A percentile compares a stretch with the other conserved stretches of the same genome.
These are phyloP conservation scores for Porpolomopsis calyptriformis DNA, from an alignment of 768 basidiomycete species.

Conservation along the genomic window DNA sequence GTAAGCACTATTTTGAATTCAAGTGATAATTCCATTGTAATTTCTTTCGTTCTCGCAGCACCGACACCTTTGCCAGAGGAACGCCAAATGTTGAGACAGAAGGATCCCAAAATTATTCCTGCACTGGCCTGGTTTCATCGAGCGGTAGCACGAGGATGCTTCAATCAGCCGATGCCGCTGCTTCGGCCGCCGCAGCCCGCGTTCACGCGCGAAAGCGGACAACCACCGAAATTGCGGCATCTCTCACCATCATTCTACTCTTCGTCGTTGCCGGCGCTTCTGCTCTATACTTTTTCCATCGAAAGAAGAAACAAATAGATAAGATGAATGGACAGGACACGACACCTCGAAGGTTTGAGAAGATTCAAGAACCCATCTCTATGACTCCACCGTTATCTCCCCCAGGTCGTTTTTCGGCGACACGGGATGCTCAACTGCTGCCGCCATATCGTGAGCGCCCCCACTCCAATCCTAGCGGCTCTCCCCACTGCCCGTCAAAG, in stretches of 20 bases:
- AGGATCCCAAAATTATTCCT: conserved; percentile 23
- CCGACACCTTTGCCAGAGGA: conserved; percentile 20
- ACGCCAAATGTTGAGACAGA: conserved; percentile 14
- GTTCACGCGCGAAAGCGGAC: conserved; percentile 13
- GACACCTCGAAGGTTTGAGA: conserved; percentile 11
- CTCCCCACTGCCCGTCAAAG: not conserved
- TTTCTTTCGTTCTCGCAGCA: conserved; percentile 20
- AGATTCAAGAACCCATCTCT: not conserved
- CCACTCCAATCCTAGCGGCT: not conserved
- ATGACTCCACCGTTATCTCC: not conserved
- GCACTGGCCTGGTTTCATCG: conserved; percentile 19
- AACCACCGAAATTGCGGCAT: conserved; percentile 22
- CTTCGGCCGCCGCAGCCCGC: conserved; percentile 5
- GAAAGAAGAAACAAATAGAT: conserved; percentile 9
- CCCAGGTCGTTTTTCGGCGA: not conserved
- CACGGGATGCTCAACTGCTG: not conserved
- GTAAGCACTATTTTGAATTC: conserved; percentile 22
- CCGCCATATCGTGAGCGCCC: not conserved
- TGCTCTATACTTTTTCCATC: conserved; percentile 12
- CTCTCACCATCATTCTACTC: conserved; percentile 21
- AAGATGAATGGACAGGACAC: conserved; percentile 2
- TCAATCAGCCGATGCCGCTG: conserved; percentile 11
- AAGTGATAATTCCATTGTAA: not conserved
- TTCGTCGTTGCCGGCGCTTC: conserved; percentile 16
- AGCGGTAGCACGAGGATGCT: conserved; percentile 17